Percentiles rank a stretch among this genome's conserved stretches.
These are phyloP conservation scores for Ustilago vetiveriae DNA, from an alignment of 1,284 basidiomycete genomes.

Conservation along the genomic window DNA sequence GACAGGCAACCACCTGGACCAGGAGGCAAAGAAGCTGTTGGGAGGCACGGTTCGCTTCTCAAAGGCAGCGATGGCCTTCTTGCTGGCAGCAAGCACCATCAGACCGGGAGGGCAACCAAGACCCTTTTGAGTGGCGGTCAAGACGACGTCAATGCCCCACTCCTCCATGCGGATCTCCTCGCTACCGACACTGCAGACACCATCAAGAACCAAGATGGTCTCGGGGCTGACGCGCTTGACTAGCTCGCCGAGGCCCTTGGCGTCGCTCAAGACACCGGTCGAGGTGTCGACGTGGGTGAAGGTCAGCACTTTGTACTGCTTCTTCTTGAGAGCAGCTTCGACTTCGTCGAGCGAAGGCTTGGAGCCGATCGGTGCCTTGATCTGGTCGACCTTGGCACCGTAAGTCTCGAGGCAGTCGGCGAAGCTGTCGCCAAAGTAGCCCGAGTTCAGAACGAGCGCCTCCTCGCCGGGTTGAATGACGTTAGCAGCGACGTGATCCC, in stretches of 20 bases:
- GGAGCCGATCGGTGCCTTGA: constrained; percentile 84
- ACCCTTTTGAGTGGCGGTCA: constrained; percentile 94
- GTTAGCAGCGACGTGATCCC: constrained; percentile 75
- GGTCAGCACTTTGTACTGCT: constrained; percentile 89
- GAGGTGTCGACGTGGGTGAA: constrained; percentile 82
- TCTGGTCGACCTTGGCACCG: constrained; percentile 86
- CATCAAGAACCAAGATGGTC: constrained; percentile 86
- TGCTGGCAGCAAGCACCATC: constrained; percentile 83
- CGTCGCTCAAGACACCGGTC: constrained; percentile 83
- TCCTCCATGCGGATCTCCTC: constrained; percentile 93
- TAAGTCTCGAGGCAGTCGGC: constrained; percentile 74
- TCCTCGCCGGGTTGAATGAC: constrained; percentile 81
- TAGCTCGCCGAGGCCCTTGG: constrained; percentile 79
- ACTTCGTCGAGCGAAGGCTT: constrained; percentile 76
- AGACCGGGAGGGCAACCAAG: constrained; percentile 94
- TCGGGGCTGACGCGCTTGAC: constrained; percentile 84
- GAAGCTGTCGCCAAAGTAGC: constrained; percentile 65
- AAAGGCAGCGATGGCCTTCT: constrained; percentile 80
- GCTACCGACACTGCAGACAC: constrained; percentile 92
- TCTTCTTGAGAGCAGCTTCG: constrained; percentile 77
- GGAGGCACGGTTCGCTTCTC: constrained; percentile 78
- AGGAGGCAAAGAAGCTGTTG: constrained; percentile 82
- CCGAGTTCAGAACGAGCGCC: constrained; percentile 78
- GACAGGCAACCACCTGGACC: constrained; percentile 65
- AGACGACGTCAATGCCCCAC: constrained; percentile 90